Conservation (phyloP, 495 filamentous ascomycete species). For the Penicillium simplicissimum region DNA sequence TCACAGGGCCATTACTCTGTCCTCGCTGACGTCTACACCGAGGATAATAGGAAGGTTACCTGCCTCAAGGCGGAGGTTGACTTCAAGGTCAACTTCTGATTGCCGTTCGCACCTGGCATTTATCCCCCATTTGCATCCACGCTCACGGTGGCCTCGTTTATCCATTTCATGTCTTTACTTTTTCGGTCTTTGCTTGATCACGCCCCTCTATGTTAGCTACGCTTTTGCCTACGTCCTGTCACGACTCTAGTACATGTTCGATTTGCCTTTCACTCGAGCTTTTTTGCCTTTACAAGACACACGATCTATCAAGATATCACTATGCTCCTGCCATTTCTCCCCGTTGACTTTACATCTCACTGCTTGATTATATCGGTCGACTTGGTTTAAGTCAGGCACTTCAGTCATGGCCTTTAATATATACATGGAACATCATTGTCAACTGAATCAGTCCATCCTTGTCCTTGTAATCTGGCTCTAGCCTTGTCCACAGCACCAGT, state of each 20-base stretch:
- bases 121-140: conserved; percentile 17
- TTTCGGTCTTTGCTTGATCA: conserved; percentile 8
- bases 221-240: conserved; percentile 20
- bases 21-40: conserved; percentile 75
- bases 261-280: conserved; percentile 7
- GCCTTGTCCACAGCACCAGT: too few relatives aligned
- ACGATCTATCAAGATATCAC: conserved; percentile 10
- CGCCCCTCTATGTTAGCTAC: conserved; percentile 9
- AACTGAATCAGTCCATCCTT: neutral
- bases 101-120: neutral
- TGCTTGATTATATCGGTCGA: conserved; percentile 14
- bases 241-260: conserved; percentile 19
- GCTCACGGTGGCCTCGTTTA: conserved; percentile 11
- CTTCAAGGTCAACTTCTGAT: conserved; percentile 30
- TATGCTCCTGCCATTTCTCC: neutral
- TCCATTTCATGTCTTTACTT: conserved; percentile 3
- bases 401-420: conserved; percentile 7
- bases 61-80: conserved; percentile 68
- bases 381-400: neutral
- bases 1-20: conserved; percentile 86
- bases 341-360: neutral
- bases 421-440: conserved; percentile 5
- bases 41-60: conserved; percentile 69
- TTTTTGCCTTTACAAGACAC: conserved; percentile 8
- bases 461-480: too few relatives aligned